Conservation (phyloP, 2,329 filamentous ascomycete genomes). For the Venturia oleaginea region DNA sequence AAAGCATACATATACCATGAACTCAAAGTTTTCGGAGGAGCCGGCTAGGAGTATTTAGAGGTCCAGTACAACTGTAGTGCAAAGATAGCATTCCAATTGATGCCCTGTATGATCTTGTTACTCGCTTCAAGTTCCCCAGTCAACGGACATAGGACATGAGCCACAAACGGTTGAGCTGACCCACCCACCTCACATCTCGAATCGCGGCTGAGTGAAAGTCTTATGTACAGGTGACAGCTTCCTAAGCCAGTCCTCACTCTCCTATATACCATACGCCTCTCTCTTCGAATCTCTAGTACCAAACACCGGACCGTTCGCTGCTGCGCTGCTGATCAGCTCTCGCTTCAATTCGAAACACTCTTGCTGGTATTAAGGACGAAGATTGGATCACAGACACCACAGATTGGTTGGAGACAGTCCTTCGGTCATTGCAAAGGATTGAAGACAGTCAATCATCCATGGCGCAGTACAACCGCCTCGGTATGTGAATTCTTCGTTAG, state of each 20-base stretch:
- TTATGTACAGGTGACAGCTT: background rate
- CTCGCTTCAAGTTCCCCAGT: background rate
- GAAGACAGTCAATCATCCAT: constrained; percentile 15
- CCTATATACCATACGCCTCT: background rate
- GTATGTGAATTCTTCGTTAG: constrained; percentile 21
- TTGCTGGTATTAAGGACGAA: constrained; percentile 3
- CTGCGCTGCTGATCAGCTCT: background rate
- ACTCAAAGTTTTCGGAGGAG: background rate
- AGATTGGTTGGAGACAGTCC: background rate
- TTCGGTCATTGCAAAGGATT: constrained; percentile 17
- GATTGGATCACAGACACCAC: background rate
- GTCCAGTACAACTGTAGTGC: background rate
- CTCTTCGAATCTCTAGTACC: background rate
- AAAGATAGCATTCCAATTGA: background rate
- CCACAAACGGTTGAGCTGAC: background rate
- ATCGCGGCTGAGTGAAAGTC: background rate
- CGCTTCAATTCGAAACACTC: background rate
- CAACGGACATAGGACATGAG: background rate
- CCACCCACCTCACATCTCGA: background rate
- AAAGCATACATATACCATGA: background rate
- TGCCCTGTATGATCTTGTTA: background rate
- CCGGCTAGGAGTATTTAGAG: background rate
- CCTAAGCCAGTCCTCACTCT: background rate
- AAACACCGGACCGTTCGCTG: background rate
- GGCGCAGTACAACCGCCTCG: constrained; percentile 27